Base-by-base conservation (phyloP, 768 basidiomycete species). In the Naganishia vaughanmartiniae region DNA sequence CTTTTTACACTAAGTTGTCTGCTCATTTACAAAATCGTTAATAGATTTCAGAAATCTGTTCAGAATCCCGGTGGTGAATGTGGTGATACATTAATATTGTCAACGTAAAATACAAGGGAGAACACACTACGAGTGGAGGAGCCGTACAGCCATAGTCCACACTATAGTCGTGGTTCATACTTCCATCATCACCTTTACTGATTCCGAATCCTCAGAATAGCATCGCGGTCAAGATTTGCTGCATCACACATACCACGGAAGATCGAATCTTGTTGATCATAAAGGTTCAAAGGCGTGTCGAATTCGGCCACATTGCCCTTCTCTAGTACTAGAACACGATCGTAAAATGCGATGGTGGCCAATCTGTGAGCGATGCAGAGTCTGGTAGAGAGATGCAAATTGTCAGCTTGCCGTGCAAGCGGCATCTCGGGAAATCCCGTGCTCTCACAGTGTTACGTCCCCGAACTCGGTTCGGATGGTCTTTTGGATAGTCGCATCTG, bases 161-260 rank as follows among this genome's bases (percentile, higher is more conserved):
- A n/a, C n/a, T n/a, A n/a, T n/a, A n/a, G n/a, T n/a, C n/a, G n/a
- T n/a, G n/a, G n/a, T n/a, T n/a, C n/a, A n/a, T n/a, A 42, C 17
- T 7, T 15, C 42, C 42, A 15, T 42, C 42, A 15, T 42, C 42
- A 42, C 9, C 2, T 42, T 51, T 14, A 6, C 21, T 51, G 48
- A n/a, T 26, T 56, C 21, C 68, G 51, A 30, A 69, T 69, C 11
- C 34, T 54, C 21, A 51, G 19, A 33, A 90, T 88, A 78, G 87
- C 87, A 36, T 82, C 80, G 48, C 87, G 81, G 19, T 83, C 81
- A n/a, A 90, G 79, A 70, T 84, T 84, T 7, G 88, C 88, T 75
- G 89, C 87, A 65, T 88, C 83, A 75, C 89, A 90, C 30, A 90
- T 84, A 2, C 86, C 86, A 26, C 88, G 84, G 83, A 90, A 90